A percentile compares a stretch with the other conserved stretches of the same genome.
These are phyloP conservation scores for Phytophthora crassamura DNA, from an alignment of 352 stramenopile species.

Conservation along the genomic window DNA sequence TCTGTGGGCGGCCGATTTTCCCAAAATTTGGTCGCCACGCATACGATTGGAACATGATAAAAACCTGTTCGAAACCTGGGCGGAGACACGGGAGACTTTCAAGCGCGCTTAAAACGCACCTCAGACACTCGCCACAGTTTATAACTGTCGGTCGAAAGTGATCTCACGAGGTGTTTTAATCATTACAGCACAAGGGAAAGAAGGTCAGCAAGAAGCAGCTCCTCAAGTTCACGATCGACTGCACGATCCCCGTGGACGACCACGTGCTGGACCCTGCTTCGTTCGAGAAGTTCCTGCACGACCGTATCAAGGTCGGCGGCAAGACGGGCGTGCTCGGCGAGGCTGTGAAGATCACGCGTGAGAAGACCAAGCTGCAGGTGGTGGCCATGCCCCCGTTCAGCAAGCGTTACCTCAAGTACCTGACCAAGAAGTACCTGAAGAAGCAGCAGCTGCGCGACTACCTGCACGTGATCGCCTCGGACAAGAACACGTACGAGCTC, in stretches of 20 bases:
- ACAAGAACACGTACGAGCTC: conserved; percentile 99
- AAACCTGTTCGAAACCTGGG: conserved; percentile 16
- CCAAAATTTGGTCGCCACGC: conserved; percentile 40
- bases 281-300: conserved; percentile 99
- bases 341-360: conserved; percentile 94
- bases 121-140: conserved; percentile 33
- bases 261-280: conserved; percentile 98
- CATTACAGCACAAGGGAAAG: conserved; percentile 80
- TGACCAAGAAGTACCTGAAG: conserved; percentile 99
- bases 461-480: conserved; percentile 98
- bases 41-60: conserved; percentile 43
- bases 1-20: conserved; percentile 61
- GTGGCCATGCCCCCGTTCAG: conserved; percentile 95
- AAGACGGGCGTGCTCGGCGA: conserved; percentile 98
- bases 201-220: conserved; percentile 91
- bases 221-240: conserved; percentile 95
- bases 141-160: neutral
- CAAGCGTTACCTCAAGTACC: conserved; percentile 99
- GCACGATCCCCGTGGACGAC: conserved; percentile 97
- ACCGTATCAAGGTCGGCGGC: conserved; percentile 99
- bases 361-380: conserved; percentile 98
- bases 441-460: conserved; percentile 99
- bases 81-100: conserved; percentile 11
- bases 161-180: neutral
- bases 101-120: too few relatives aligned